These are phyloP conservation scores for Dictyostelium gargantuum DNA, from an alignment of 208 protist species.

Conservation along the genomic window DNA sequence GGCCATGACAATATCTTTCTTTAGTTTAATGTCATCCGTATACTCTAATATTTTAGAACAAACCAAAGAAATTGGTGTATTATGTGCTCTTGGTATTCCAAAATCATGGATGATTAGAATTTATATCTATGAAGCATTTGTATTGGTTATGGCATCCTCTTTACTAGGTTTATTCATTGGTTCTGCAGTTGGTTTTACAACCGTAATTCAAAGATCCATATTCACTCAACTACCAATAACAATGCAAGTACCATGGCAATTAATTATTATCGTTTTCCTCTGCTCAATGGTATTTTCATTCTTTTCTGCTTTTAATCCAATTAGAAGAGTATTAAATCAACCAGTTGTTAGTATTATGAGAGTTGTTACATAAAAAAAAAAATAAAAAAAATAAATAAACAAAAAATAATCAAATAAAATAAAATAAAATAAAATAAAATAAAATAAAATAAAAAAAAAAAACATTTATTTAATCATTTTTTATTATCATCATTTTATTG, in stretches of 20 bases:
- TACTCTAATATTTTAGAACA: slow-evolving; percentile 91
- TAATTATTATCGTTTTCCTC: slow-evolving; percentile 73
- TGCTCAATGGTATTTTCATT: slow-evolving; percentile 76
- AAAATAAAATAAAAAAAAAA: too few species aligned
- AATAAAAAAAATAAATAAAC: not conserved
- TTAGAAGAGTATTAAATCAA: slow-evolving; percentile 67
- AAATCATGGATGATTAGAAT: slow-evolving; percentile 86
- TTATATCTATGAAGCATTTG: slow-evolving; percentile 95
- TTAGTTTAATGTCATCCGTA: slow-evolving; percentile 93
- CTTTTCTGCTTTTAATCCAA: slow-evolving; percentile 73
- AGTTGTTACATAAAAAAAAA: slow-evolving; percentile 49
- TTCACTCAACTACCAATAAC: slow-evolving; percentile 92
- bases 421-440: not conserved
- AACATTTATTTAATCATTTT: not conserved
- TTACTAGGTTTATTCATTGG: slow-evolving; percentile 93
- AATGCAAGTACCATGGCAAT: slow-evolving; percentile 90
- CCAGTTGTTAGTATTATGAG: slow-evolving; percentile 77
- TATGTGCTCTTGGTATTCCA: slow-evolving; percentile 91
- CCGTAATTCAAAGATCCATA: slow-evolving; percentile 90
- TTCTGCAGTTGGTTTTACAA: slow-evolving; percentile 85
- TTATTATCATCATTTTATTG: too few species aligned
- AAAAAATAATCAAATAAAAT: not conserved
- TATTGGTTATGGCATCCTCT: slow-evolving; percentile 91
- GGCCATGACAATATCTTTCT: slow-evolving; percentile 94
- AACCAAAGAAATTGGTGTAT: slow-evolving; percentile 95